Evolutionary conservation across 805 yeast species (phyloP).

Genomic region (Saturnispora sanitii): DNA sequence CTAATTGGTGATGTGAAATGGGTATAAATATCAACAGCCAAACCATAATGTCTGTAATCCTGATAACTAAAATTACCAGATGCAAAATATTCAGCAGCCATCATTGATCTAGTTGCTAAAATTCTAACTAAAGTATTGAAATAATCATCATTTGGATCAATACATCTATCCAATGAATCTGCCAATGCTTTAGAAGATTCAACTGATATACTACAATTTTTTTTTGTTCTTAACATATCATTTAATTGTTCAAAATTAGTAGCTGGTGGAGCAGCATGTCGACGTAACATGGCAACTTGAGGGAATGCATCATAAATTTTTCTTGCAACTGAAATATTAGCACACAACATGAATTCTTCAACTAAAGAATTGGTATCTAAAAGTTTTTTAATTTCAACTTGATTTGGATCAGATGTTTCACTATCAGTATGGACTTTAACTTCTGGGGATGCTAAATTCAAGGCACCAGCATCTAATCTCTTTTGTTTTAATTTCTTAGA

Average conservation of each 20-base stretch:
- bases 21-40: constrained; percentile 94
- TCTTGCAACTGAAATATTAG: constrained; percentile 91
- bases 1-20: constrained; percentile 98
- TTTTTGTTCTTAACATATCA: constrained; percentile 78
- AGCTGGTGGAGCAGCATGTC: constrained; percentile 96
- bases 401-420: constrained; percentile 94
- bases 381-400: constrained; percentile 82
- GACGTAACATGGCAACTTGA: constrained; percentile 95
- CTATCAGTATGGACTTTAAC: constrained; percentile 95
- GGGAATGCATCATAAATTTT: constrained; percentile 90
- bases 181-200: constrained; percentile 89
- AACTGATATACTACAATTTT: constrained; percentile 62
- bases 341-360: constrained; percentile 96
- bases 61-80: constrained; percentile 84
- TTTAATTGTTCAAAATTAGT: constrained; percentile 84
- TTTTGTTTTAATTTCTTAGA: constrained; percentile 79
- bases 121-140: constrained; percentile 90
- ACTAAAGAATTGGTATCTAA: constrained; percentile 91
- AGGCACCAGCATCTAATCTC: constrained; percentile 90
- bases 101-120: constrained; percentile 98
- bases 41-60: constrained; percentile 92
- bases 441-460: constrained; percentile 94
- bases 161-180: constrained; percentile 83
- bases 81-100: constrained; percentile 96
- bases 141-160: constrained; percentile 73